These are phyloP conservation scores for Knufia fluminis DNA, from an alignment of 2,329 filamentous ascomycete species.

Conservation along the genomic window DNA sequence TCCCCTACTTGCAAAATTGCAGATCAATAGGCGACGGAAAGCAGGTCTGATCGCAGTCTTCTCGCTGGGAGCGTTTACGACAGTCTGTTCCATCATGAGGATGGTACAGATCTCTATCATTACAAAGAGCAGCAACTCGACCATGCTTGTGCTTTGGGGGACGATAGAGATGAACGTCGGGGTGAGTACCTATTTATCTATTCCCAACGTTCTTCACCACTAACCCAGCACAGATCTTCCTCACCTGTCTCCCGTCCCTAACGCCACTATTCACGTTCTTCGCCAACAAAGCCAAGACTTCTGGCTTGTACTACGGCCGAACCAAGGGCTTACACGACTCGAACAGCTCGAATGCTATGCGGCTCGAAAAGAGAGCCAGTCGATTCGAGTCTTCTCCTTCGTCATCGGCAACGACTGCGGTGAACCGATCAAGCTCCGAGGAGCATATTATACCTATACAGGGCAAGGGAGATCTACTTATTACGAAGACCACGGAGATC, in stretches of 20 bases:
- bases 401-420: neutral
- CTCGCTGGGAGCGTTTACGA: conserved; percentile 46
- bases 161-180: conserved; percentile 51
- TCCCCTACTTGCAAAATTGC: conserved; percentile 41
- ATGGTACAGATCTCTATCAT: conserved; percentile 41
- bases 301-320: neutral
- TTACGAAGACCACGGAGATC: conserved; percentile 10
- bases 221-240: conserved; percentile 26
- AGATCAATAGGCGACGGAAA: conserved; percentile 42
- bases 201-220: neutral
- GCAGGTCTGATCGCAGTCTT: conserved; percentile 45
- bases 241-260: conserved; percentile 29
- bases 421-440: conserved; percentile 2
- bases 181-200: conserved; percentile 29
- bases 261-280: conserved; percentile 22
- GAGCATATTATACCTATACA: conserved; percentile 1
- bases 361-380: too few species aligned
- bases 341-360: neutral
- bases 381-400: neutral
- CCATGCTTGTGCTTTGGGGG: conserved; percentile 49
- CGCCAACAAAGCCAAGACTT: conserved; percentile 1
- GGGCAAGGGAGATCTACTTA: neutral
- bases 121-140: conserved; percentile 45
- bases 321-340: neutral
- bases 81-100: conserved; percentile 45